Evolutionary conservation across 1,139 yeast species (phyloP), one percentile per base, ranked within the genome.

Genomic region (Suhomyces bribrorum): DNA sequence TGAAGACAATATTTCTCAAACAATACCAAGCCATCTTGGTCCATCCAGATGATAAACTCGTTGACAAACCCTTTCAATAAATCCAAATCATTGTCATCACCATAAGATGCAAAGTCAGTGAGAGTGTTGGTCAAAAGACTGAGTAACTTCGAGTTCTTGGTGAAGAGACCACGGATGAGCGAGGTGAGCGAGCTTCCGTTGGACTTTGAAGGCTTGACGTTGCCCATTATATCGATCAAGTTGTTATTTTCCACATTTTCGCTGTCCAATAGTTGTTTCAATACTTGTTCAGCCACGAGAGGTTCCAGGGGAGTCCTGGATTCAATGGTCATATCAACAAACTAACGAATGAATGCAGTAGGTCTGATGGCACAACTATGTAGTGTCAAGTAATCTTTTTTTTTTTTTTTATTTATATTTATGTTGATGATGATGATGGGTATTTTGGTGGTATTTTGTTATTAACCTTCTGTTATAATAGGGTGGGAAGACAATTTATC

Each of bases 11-110:
- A 69, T 44, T 68, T 68, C 15, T 61, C 61, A 41, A 69, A 65
- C 22, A 72, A 53, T 4, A 59, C 44, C 12, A 66, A 34, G 12
- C 60, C 62, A 29, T 57, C 69, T 34, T 55, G 58, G 38, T 67
- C 71, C 18, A 65, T 48, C 75, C 74, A 71, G 34, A 65, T 41
- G 31, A 72, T 59, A 44, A 69, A 69, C 4, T 66, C 69, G 47
- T 66, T 70, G 15, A 70, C 59, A 33, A 70, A 68, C 32, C 46
- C 47, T 40, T 71, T 71, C 52, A 69, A 62, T 17, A 43, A 36
- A 35, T 55, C 59, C 11, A 55, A 47, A 30, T 59, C 65, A 26
- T 50, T 54, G 15, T 56, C 61, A 25, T 52, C 54, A 9, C 37
- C 44, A 18, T 33, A 36, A 12, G 47, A 46, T n/a, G 45, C 42